Conservation (phyloP, 495 filamentous ascomycete genomes). For the Cladorrhinum samala region DNA sequence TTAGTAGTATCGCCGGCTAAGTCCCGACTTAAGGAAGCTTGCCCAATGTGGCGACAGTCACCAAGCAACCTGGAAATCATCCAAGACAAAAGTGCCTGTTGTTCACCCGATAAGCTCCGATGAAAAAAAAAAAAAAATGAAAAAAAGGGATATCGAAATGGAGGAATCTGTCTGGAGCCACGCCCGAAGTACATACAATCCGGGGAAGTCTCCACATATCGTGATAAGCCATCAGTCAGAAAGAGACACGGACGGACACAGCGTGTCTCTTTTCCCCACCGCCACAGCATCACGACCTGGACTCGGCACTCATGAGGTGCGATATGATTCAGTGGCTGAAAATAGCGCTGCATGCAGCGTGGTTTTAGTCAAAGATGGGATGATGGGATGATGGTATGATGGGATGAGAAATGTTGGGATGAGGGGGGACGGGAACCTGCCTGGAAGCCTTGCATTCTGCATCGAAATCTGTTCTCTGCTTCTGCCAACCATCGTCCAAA, state of each 20-base stretch:
- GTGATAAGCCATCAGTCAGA: conserved; percentile 4
- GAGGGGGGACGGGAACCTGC: background rate
- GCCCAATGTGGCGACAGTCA: too few relatives aligned
- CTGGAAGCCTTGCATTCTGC: too few relatives aligned
- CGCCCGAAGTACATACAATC: conserved; percentile 1
- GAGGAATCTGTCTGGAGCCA: background rate
- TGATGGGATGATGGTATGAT: background rate
- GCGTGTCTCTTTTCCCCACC: too few relatives aligned
- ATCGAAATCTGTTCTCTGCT: too few relatives aligned
- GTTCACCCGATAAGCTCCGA: conserved; percentile 14
- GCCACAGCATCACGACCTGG: background rate
- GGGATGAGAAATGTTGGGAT: background rate
- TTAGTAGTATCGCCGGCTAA: background rate
- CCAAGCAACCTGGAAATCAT: too few relatives aligned
- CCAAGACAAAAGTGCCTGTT: too few relatives aligned
- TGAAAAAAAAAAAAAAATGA: too few relatives aligned
- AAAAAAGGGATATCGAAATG: too few relatives aligned
- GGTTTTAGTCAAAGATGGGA: background rate
- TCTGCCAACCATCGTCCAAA: too few relatives aligned
- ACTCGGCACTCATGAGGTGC: background rate
- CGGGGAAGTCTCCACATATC: conserved; percentile 12
- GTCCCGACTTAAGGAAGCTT: too few relatives aligned
- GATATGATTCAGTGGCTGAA: background rate
- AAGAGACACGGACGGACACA: background rate
- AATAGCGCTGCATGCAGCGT: background rate